These are phyloP conservation scores for Ophiosphaerella korrae DNA, from an alignment of 2,329 filamentous ascomycete genomes.

Conservation along the genomic window DNA sequence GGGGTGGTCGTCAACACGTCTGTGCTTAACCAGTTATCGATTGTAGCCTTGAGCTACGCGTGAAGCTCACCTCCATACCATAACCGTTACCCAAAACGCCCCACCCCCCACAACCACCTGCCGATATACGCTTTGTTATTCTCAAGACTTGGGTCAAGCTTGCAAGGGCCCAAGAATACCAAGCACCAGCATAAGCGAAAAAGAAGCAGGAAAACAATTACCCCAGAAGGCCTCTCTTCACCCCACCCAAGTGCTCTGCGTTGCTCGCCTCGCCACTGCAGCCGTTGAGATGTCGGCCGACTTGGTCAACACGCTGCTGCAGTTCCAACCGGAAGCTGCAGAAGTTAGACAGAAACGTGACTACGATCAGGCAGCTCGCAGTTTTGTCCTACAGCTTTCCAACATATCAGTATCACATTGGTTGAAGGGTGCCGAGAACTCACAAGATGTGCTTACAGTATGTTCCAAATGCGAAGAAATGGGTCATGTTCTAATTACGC, in stretches of 20 bases:
- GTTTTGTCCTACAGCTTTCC: conserved; percentile 42
- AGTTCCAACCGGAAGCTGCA: conserved; percentile 44
- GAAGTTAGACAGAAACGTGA: conserved; percentile 43
- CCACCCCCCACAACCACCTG: neutral
- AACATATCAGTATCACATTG: conserved; percentile 40
- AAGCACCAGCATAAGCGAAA: too few species aligned
- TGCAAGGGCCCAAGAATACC: neutral
- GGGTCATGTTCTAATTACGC: conserved; percentile 10
- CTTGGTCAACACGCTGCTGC: conserved; percentile 31
- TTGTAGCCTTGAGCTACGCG: conserved; percentile 33
- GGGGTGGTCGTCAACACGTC: conserved; percentile 16
- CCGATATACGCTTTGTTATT: neutral
- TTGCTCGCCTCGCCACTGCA: conserved; percentile 3
- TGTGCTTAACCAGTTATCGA: conserved; percentile 18
- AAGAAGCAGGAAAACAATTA: conserved; percentile 5
- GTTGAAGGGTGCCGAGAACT: conserved; percentile 44
- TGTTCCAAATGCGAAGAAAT: neutral
- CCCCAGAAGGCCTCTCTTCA: conserved; percentile 25
- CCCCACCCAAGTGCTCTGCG: conserved; percentile 8
- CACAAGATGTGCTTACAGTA: conserved; percentile 49
- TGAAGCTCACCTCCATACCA: conserved; percentile 22
- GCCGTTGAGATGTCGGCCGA: conserved; percentile 35
- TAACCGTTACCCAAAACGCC: conserved; percentile 2
- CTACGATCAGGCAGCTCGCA: conserved; percentile 46
- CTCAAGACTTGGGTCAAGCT: neutral